Percentiles rank a stretch among this genome's conserved stretches.
These are phyloP conservation scores for Russula earlei DNA, from an alignment of 768 basidiomycete species.

Conservation along the genomic window DNA sequence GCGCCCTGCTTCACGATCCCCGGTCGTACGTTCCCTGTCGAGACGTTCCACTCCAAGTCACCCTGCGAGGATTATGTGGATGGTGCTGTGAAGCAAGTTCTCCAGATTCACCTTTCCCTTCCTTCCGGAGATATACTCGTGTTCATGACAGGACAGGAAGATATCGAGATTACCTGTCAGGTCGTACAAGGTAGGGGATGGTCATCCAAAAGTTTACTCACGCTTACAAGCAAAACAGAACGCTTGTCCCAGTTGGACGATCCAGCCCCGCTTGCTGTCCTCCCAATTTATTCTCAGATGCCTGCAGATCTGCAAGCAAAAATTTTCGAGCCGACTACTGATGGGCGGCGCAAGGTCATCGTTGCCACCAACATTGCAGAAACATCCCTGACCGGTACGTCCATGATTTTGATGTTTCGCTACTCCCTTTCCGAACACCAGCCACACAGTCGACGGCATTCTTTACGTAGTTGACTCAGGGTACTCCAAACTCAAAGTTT, in stretches of 20 bases:
- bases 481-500: slow-evolving; percentile 96
- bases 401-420: background rate
- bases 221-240: slow-evolving; percentile 42
- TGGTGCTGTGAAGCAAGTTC: slow-evolving; percentile 93
- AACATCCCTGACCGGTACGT: slow-evolving; percentile 82
- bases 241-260: slow-evolving; percentile 89
- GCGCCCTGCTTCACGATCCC: slow-evolving; percentile 93
- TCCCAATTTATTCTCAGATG: slow-evolving; percentile 99
- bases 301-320: slow-evolving; percentile 97
- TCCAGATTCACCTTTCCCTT: slow-evolving; percentile 90
- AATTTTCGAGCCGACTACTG: slow-evolving; percentile 90
- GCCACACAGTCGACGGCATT: slow-evolving; percentile 86
- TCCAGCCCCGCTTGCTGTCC: slow-evolving; percentile 74
- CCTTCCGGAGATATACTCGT: slow-evolving; percentile 93
- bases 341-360: slow-evolving; percentile 93
- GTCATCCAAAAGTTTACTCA: background rate
- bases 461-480: slow-evolving; percentile 94
- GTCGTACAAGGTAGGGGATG: slow-evolving; percentile 68
- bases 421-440: slow-evolving; percentile 16
- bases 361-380: slow-evolving; percentile 99
- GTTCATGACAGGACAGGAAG: slow-evolving; percentile 99
- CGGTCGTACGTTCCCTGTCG: slow-evolving; percentile 94
- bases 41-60: slow-evolving; percentile 91
- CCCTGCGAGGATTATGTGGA: slow-evolving; percentile 99
- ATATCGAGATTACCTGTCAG: slow-evolving; percentile 95